phyloP scores from a whole-genome alignment of 2,329 filamentous ascomycete species.

The Neodidymelliopsis sp. region DNA sequence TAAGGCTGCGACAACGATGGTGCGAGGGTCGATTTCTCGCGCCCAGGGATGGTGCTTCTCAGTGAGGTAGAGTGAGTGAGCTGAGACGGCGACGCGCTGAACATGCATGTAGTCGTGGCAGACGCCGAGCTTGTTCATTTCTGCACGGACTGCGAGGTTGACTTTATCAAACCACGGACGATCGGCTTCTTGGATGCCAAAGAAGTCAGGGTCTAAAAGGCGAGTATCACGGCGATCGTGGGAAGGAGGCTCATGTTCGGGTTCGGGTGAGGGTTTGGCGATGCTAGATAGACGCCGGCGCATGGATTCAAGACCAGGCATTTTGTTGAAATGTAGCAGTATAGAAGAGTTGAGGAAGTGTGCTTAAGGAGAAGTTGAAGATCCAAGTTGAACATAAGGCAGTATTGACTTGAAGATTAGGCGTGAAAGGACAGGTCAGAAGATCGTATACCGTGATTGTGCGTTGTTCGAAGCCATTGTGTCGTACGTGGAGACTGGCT shows the following conservation, averaged over 20 bases:
- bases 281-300: conserved; percentile 17
- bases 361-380: conserved; percentile 7
- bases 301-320: conserved; percentile 20
- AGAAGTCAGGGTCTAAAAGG: conserved; percentile 23
- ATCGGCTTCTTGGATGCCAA: conserved; percentile 18
- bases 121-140: conserved; percentile 76
- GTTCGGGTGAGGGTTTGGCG: background rate
- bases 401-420: background rate
- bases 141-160: conserved; percentile 38
- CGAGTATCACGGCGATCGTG: conserved; percentile 3
- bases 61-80: conserved; percentile 66
- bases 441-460: background rate
- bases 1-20: conserved; percentile 70
- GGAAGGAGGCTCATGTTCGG: background rate
- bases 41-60: conserved; percentile 49
- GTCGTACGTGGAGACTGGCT: background rate
- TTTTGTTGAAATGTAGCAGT: conserved; percentile 1
- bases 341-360: no score
- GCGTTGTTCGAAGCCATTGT: background rate
- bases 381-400: conserved; percentile 5
- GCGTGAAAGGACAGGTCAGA: background rate
- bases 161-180: conserved; percentile 26
- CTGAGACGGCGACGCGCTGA: conserved; percentile 73
- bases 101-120: conserved; percentile 89
- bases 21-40: conserved; percentile 56